These are phyloP conservation scores for Batkoa obscura DNA, from an alignment of 371 early-diverging fungal genomes.

Conservation along the genomic window DNA sequence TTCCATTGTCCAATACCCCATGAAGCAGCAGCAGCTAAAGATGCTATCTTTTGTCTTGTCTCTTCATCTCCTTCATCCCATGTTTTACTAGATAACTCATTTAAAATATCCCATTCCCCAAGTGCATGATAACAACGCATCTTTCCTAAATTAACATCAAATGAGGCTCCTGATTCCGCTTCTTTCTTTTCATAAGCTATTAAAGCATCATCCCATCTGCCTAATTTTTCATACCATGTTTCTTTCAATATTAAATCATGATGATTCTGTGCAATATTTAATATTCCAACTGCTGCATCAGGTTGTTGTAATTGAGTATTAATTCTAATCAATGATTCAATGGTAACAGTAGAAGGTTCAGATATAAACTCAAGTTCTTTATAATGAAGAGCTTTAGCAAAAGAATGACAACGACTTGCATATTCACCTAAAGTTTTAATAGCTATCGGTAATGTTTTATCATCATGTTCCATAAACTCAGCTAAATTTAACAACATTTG, in stretches of 20 bases:
- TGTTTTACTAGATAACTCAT: constrained; percentile 57
- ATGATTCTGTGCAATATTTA: constrained; percentile 73
- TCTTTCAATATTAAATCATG: constrained; percentile 74
- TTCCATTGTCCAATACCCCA: constrained; percentile 91
- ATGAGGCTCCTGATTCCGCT: constrained; percentile 46
- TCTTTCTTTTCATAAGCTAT: constrained; percentile 72
- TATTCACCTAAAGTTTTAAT: constrained; percentile 74
- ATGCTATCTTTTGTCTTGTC: constrained; percentile 48
- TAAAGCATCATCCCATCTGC: constrained; percentile 89
- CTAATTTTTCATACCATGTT: constrained; percentile 87
- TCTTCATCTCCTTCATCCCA: constrained; percentile 43
- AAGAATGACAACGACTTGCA: constrained; percentile 87
- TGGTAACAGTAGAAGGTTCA: constrained; percentile 65
- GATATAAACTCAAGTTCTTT: constrained; percentile 88
- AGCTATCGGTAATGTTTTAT: constrained; percentile 85
- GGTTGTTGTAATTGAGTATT: constrained; percentile 90
- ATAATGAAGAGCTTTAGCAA: constrained; percentile 90
- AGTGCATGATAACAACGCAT: constrained; percentile 85
- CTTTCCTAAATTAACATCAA: constrained; percentile 61
- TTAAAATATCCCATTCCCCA: constrained; percentile 86
- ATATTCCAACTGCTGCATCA: constrained; percentile 90
- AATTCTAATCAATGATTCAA: constrained; percentile 83
- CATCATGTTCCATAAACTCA: constrained; percentile 97
- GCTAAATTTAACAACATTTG: constrained; percentile 84
- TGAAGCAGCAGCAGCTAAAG: constrained; percentile 81